These are phyloP conservation scores for Cerioporus squamosus DNA, from an alignment of 1,284 basidiomycete genomes.

Conservation along the genomic window DNA sequence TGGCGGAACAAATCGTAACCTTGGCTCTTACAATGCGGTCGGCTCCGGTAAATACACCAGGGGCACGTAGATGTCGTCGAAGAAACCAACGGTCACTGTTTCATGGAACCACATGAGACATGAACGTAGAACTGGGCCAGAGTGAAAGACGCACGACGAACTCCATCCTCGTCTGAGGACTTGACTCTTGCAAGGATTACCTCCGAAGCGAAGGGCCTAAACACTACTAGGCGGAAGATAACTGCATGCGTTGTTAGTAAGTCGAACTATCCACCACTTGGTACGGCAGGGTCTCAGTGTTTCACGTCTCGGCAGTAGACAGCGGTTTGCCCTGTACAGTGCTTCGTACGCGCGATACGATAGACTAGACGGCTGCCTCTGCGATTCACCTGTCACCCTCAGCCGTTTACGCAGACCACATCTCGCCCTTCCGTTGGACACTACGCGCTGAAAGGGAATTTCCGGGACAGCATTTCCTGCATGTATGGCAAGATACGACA, in stretches of 20 bases:
- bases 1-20: not conserved
- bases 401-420: no score
- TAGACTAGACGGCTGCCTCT: no score
- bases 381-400: no score
- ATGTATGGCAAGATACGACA: no score
- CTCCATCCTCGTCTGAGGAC: constrained; percentile 81
- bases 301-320: no score
- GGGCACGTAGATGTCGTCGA: constrained; percentile 91
- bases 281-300: no score
- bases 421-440: no score
- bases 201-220: constrained; percentile 91
- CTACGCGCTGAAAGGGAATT: no score
- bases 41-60: constrained; percentile 75
- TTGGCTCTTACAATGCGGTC: constrained; percentile 68
- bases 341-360: no score
- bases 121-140: not conserved
- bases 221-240: constrained; percentile 90
- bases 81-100: constrained; percentile 89
- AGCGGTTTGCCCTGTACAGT: no score
- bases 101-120: constrained; percentile 3
- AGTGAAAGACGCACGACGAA: constrained; percentile 64
- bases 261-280: not conserved
- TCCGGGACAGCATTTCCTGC: no score
- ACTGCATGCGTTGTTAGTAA: constrained; percentile 55
- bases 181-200: constrained; percentile 90